Conservation (phyloP, 768 basidiomycete species). For the Clathrus columnatus region DNA sequence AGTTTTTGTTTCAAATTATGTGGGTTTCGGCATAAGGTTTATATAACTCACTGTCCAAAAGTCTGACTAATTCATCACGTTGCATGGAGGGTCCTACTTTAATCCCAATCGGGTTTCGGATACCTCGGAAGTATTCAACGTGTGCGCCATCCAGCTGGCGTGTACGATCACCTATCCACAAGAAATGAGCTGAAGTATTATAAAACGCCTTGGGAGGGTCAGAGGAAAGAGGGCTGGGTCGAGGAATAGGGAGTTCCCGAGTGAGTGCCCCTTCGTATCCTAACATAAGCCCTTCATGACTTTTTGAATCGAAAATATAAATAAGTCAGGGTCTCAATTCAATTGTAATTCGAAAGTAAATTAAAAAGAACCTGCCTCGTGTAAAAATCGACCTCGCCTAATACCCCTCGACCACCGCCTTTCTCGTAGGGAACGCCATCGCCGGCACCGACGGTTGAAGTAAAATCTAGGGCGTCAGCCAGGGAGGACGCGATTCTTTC, state of each 20-base stretch:
- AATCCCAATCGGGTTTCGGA: constrained; percentile 89
- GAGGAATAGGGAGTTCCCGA: constrained; percentile 44
- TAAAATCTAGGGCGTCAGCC: constrained; percentile 89
- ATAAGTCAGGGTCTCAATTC: background rate
- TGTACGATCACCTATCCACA: constrained; percentile 97
- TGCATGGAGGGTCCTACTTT: constrained; percentile 91
- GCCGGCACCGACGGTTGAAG: constrained; percentile 75
- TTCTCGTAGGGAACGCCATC: constrained; percentile 51
- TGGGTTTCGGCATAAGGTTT: background rate
- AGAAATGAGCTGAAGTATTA: constrained; percentile 88
- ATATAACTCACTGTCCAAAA: constrained; percentile 61
- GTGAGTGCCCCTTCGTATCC: constrained; percentile 91
- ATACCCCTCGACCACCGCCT: constrained; percentile 59
- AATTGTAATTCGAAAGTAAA: constrained; percentile 2
- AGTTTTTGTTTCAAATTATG: background rate
- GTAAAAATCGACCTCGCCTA: constrained; percentile 90
- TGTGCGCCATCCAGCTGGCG: constrained; percentile 88
- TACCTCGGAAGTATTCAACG: constrained; percentile 89
- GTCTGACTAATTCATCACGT: constrained; percentile 59
- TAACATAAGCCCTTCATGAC: constrained; percentile 90
- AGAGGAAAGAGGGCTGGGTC: constrained; percentile 24
- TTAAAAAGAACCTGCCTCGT: constrained; percentile 67
- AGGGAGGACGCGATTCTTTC: constrained; percentile 77
- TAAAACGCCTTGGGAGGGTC: constrained; percentile 45
- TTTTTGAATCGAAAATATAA: constrained; percentile 20